Conservation (phyloP, 2,329 filamentous ascomycete genomes). For the Venturia effusa region DNA sequence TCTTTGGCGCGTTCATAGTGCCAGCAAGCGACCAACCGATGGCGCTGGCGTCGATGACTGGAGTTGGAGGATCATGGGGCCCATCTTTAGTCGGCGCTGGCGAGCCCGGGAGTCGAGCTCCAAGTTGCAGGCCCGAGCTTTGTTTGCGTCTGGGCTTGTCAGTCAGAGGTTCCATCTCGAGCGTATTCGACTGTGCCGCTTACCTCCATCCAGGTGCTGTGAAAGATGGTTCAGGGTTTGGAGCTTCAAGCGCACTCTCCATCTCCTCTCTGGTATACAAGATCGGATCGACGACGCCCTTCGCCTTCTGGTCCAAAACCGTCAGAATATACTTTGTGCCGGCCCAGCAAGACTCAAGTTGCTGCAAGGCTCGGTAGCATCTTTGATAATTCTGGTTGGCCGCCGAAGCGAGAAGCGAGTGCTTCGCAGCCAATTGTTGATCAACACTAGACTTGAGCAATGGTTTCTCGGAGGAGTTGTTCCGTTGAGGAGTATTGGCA, state of each 20-base stretch:
- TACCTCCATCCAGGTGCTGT: conserved; percentile 40
- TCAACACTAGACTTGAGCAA: conserved; percentile 14
- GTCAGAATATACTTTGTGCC: conserved; percentile 80
- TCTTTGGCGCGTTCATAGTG: conserved; percentile 69
- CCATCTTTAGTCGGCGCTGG: conserved; percentile 7
- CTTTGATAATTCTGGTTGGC: conserved; percentile 80
- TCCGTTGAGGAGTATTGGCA: neutral
- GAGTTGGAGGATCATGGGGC: neutral
- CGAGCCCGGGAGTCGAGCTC: conserved; percentile 16
- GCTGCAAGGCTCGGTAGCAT: conserved; percentile 73
- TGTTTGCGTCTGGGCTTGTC: conserved; percentile 25
- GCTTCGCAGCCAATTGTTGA: conserved; percentile 46
- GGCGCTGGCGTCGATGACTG: conserved; percentile 22
- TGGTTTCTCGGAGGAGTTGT: conserved; percentile 5
- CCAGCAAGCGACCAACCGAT: conserved; percentile 85
- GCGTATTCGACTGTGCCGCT: conserved; percentile 30
- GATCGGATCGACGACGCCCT: conserved; percentile 69
- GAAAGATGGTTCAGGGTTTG: conserved; percentile 38
- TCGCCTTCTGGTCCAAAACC: conserved; percentile 75
- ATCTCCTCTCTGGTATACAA: conserved; percentile 63
- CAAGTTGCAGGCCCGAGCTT: conserved; percentile 24
- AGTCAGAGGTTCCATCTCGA: conserved; percentile 27
- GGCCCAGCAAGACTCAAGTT: conserved; percentile 76
- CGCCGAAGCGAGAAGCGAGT: conserved; percentile 66
- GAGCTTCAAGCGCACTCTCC: conserved; percentile 53